Conservation (phyloP, 2,329 filamentous ascomycete genomes). For the Ophiostoma sp. region DNA sequence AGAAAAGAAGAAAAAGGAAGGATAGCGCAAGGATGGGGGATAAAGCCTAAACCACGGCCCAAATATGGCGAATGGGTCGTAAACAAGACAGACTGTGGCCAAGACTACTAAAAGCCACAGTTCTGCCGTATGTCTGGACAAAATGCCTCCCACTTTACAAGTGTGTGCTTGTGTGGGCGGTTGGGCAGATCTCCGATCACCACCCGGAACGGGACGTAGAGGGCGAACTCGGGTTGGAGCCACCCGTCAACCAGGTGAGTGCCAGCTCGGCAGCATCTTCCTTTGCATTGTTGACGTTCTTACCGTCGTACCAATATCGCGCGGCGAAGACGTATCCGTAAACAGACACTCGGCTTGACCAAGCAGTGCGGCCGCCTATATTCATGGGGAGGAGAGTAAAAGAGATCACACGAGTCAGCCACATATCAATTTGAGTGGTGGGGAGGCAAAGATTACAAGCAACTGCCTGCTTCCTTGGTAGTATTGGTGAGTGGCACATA, state of each 20-base stretch:
- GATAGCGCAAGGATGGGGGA: too few species aligned
- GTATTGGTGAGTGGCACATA: slow-evolving; percentile 29
- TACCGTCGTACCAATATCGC: slow-evolving; percentile 88
- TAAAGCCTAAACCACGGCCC: neutral
- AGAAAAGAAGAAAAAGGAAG: slow-evolving; percentile 10
- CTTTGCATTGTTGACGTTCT: slow-evolving; percentile 81
- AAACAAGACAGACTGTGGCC: neutral
- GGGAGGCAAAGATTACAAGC: neutral
- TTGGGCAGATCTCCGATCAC: slow-evolving; percentile 31
- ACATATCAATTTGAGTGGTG: neutral
- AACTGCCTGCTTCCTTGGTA: neutral
- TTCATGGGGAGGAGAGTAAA: neutral
- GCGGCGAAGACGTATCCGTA: slow-evolving; percentile 65
- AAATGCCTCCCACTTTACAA: neutral
- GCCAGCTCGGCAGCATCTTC: slow-evolving; percentile 91
- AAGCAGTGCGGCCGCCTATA: slow-evolving; percentile 82
- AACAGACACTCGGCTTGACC: slow-evolving; percentile 80
- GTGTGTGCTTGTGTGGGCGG: neutral
- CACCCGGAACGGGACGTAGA: slow-evolving; percentile 42
- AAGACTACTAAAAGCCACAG: neutral
- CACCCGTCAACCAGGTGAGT: slow-evolving; percentile 54
- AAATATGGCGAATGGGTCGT: neutral
- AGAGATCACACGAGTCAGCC: neutral
- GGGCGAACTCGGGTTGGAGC: slow-evolving; percentile 45
- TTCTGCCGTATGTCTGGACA: neutral